Percentiles rank a stretch among this genome's conserved stretches.
Conservation (phyloP, 345 rosid genomes). For the Euphorbia lathyris region DNA sequence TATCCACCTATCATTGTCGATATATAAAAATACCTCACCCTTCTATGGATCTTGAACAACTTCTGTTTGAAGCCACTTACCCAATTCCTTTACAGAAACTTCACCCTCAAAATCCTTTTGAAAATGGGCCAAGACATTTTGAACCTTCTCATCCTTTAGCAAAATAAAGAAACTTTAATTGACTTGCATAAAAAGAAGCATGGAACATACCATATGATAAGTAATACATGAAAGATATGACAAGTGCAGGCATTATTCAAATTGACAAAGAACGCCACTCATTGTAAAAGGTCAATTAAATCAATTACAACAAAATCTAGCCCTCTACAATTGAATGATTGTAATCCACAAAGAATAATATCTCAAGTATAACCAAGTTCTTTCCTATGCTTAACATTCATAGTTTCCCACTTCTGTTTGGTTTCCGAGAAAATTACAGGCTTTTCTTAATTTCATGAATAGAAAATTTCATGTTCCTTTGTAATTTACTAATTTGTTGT, state of each 20-base stretch:
- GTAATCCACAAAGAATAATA: not conserved
- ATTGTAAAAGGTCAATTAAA: not conserved
- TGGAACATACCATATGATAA: not conserved
- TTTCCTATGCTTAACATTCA: too few species aligned
- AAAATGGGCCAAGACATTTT: conserved; percentile 63
- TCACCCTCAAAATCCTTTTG: conserved; percentile 51
- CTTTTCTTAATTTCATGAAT: too few species aligned
- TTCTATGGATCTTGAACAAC: not conserved
- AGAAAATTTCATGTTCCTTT: too few species aligned
- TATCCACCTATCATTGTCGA: conserved; percentile 14
- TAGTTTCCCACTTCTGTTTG: too few species aligned
- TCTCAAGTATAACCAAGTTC: not conserved
- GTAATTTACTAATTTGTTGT: too few species aligned
- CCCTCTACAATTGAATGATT: not conserved
- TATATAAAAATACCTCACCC: not conserved
- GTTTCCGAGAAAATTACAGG: too few species aligned
- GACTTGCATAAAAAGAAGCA: conserved; percentile 11
- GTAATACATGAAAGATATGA: not conserved
- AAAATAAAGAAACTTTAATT: conserved; percentile 23
- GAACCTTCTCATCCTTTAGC: conserved; percentile 64
- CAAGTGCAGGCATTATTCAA: not conserved
- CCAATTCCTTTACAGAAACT: conserved; percentile 47
- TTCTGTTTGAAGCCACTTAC: too few species aligned
- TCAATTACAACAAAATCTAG: not conserved
- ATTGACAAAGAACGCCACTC: not conserved